Evolutionary conservation across 345 rosid genomes (phyloP).

Genomic region (Syzygium grande): DNA sequence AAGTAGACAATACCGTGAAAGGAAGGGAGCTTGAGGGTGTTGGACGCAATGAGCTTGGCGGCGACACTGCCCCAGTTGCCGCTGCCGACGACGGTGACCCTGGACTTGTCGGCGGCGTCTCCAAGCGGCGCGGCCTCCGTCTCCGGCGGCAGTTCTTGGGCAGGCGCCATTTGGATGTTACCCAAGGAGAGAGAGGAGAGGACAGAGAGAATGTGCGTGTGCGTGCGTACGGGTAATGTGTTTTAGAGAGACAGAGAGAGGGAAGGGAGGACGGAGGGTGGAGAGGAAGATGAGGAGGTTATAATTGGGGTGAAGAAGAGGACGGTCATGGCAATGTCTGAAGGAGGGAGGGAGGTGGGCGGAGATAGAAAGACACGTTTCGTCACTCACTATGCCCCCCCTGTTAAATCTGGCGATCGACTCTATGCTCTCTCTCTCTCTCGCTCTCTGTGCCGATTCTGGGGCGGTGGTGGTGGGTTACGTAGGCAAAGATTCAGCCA

Average conservation of each 20-base stretch:
- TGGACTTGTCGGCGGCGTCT: constrained; percentile 19
- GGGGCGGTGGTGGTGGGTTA: neutral
- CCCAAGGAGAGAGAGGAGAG: neutral
- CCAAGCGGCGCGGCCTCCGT: neutral
- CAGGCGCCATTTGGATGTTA: neutral
- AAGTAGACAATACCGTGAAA: constrained; percentile 49
- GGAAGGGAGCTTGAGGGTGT: constrained; percentile 58
- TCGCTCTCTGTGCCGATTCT: neutral
- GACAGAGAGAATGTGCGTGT: neutral
- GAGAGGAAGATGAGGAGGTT: constrained; percentile 1
- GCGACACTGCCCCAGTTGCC: constrained; percentile 99
- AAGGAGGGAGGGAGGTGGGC: neutral
- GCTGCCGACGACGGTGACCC: constrained; percentile 85
- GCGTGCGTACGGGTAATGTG: neutral
- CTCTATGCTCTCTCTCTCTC: constrained; percentile 10
- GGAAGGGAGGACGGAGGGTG: constrained; percentile 5
- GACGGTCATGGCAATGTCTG: constrained; percentile 1
- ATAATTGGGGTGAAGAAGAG: constrained; percentile 4
- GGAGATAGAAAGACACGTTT: neutral
- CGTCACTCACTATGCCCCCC: constrained; percentile 23
- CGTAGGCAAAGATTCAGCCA: neutral
- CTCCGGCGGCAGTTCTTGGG: neutral
- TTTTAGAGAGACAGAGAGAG: neutral
- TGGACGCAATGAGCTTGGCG: constrained; percentile 91
- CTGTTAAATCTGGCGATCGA: constrained; percentile 26